Conservation (phyloP, 345 rosid species). For the Populus alba region DNA sequence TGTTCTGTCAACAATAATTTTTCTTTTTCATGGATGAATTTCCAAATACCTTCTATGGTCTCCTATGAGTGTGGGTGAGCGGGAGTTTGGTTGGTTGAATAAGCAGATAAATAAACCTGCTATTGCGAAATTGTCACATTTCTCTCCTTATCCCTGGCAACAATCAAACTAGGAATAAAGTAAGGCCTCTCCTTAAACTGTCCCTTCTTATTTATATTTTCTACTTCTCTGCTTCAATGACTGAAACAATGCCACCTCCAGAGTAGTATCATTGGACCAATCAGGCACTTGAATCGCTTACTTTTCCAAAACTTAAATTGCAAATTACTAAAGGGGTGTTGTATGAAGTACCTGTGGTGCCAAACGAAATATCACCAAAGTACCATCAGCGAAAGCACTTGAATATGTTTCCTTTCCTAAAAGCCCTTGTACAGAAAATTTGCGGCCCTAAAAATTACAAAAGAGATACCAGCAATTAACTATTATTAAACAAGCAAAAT, state of each 20-base stretch:
- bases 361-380: constrained; percentile 79
- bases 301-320: neutral
- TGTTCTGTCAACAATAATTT: neutral
- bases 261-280: neutral
- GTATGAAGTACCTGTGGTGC: constrained; percentile 73
- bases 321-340: neutral
- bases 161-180: no score
- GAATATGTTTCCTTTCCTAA: constrained; percentile 60
- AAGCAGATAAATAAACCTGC: neutral
- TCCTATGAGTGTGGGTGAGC: neutral
- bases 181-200: neutral
- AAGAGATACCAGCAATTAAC: neutral
- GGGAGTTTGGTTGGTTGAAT: neutral
- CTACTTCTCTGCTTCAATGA: neutral
- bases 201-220: neutral
- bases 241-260: neutral
- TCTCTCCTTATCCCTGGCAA: neutral
- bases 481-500: constrained; percentile 1
- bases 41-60: neutral
- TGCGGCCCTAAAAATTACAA: constrained; percentile 53
- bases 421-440: constrained; percentile 85
- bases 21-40: neutral
- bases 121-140: neutral
- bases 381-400: constrained; percentile 57
- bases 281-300: neutral